These are phyloP conservation scores for Chenopodium suecicum DNA, from an alignment of 148 eudicot species.

Conservation along the genomic window DNA sequence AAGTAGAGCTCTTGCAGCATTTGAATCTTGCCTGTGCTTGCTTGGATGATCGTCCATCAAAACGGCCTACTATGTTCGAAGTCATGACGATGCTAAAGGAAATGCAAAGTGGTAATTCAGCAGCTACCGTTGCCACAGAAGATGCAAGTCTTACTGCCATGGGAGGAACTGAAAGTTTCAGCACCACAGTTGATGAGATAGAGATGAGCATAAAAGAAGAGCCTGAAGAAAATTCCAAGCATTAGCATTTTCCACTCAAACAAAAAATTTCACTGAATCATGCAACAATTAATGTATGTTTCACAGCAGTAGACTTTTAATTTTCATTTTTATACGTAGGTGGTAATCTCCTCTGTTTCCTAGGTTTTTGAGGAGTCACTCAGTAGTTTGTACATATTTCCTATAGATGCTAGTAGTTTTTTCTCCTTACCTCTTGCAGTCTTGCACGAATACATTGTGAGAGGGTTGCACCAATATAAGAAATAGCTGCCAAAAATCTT, in stretches of 20 bases:
- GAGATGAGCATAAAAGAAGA: slow-evolving; percentile 49
- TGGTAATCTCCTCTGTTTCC: too few relatives aligned
- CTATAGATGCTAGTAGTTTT: too few relatives aligned
- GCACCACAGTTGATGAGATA: slow-evolving; percentile 34
- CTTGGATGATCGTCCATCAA: slow-evolving; percentile 71
- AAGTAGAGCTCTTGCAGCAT: slow-evolving; percentile 69
- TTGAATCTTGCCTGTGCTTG: slow-evolving; percentile 76
- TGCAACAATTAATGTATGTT: too few relatives aligned
- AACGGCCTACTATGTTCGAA: slow-evolving; percentile 84
- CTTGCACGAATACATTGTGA: too few relatives aligned
- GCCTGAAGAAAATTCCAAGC: slow-evolving; percentile 29
- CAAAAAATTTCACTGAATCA: too few relatives aligned
- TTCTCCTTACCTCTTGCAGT: too few relatives aligned
- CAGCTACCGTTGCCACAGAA: slow-evolving; percentile 39
- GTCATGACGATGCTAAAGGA: slow-evolving; percentile 92
- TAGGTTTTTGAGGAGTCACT: too few relatives aligned
- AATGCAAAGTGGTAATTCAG: slow-evolving; percentile 73
- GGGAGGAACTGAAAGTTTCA: slow-evolving; percentile 32
- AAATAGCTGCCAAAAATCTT: too few relatives aligned
- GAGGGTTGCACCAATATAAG: too few relatives aligned
- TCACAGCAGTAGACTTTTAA: too few relatives aligned
- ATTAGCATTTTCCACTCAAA: neutral
- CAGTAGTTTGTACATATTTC: neutral
- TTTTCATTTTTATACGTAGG: too few relatives aligned
- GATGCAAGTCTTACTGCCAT: slow-evolving; percentile 37